phyloP scores from a whole-genome alignment of 495 filamentous ascomycete species.

The Daldinia concentrica region DNA sequence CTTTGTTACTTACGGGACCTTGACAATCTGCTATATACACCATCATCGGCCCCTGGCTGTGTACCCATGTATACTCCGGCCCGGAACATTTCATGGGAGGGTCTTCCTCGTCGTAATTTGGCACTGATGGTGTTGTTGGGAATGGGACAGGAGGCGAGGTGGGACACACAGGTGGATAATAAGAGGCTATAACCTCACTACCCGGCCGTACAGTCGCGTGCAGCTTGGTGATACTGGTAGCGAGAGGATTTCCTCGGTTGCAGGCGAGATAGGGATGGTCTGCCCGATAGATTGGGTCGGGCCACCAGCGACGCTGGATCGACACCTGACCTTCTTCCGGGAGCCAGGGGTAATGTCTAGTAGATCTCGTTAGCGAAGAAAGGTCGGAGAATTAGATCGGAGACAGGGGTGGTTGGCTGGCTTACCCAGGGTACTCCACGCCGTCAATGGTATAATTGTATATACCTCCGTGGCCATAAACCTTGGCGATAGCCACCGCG shows the following conservation, averaged over 20 bases:
- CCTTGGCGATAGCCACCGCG: not conserved
- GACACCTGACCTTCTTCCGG: not conserved
- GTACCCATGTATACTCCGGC: not conserved
- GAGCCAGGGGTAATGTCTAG: conserved; percentile 1
- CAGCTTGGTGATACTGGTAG: not conserved
- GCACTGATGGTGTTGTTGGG: not conserved
- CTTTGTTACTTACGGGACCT: not conserved
- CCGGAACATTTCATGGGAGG: not conserved
- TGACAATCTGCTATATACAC: not conserved
- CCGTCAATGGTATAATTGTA: not conserved
- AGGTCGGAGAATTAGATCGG: not conserved
- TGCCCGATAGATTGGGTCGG: not conserved
- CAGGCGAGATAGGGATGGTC: conserved; percentile 6
- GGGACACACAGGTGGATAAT: not conserved
- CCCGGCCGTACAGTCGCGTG: not conserved
- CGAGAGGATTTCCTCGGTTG: conserved; percentile 3
- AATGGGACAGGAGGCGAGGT: not conserved
- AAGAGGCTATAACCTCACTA: not conserved
- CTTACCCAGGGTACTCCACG: not conserved
- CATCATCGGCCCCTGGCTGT: not conserved
- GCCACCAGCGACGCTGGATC: conserved; percentile 1
- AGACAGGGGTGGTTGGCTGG: not conserved
- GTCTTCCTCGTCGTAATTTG: not conserved
- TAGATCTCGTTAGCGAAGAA: not conserved
- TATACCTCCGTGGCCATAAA: not conserved